A percentile compares a stretch with the other conserved stretches of the same genome.
Evolutionary conservation across 768 basidiomycete genomes (phyloP).

Genomic region (Leccinum sublutescens): DNA sequence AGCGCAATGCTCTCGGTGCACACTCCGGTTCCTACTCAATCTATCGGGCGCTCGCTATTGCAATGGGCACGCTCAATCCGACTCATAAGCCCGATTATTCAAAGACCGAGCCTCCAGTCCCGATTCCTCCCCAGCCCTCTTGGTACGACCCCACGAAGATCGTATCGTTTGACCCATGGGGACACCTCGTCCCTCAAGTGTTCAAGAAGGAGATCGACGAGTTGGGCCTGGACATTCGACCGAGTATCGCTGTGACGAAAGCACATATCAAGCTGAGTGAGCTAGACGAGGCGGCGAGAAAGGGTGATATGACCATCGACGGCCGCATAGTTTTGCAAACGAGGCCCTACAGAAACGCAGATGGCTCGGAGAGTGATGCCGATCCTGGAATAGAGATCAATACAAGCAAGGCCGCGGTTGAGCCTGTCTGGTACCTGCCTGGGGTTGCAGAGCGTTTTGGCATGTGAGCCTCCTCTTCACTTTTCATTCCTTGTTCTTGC

Average conservation of each 20-base stretch:
- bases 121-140: slow-evolving; percentile 68
- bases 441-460: slow-evolving; percentile 93
- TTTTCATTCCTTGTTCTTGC: not conserved
- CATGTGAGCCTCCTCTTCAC: slow-evolving; percentile 54
- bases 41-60: slow-evolving; percentile 90
- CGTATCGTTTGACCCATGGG: slow-evolving; percentile 92
- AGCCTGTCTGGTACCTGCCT: slow-evolving; percentile 95
- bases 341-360: slow-evolving; percentile 57
- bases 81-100: slow-evolving; percentile 80
- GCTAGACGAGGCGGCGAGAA: slow-evolving; percentile 76
- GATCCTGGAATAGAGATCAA: slow-evolving; percentile 83
- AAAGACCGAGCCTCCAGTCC: slow-evolving; percentile 81
- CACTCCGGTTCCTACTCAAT: slow-evolving; percentile 94
- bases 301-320: slow-evolving; percentile 73
- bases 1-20: slow-evolving; percentile 91
- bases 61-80: slow-evolving; percentile 79
- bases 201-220: slow-evolving; percentile 62
- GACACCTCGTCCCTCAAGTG: slow-evolving; percentile 77
- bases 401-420: slow-evolving; percentile 91
- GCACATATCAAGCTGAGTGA: slow-evolving; percentile 95
- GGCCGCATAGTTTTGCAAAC: slow-evolving; percentile 80
- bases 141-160: slow-evolving; percentile 83
- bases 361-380: slow-evolving; percentile 54
- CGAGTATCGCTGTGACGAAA: slow-evolving; percentile 90
- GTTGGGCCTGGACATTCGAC: slow-evolving; percentile 77